Percentiles rank a stretch among this genome's conserved stretches.
Conservation (phyloP, 306 rosid species). For the Urtica urens region DNA sequence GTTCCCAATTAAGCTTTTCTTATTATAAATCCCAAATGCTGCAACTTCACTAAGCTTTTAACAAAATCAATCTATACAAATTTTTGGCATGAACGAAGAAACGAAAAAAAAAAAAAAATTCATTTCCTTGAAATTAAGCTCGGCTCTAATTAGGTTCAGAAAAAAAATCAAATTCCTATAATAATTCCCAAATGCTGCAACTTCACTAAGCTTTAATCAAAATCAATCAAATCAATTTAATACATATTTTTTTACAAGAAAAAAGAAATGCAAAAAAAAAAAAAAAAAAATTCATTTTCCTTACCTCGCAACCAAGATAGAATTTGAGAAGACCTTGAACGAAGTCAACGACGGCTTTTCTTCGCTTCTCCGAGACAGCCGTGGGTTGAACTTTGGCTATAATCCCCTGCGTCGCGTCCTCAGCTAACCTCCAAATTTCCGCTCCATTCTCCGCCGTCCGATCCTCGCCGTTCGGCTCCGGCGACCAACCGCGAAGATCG, state of each 20-base stretch:
- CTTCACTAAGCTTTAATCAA: too few species aligned
- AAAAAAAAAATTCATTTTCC: not conserved
- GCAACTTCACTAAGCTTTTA: too few species aligned
- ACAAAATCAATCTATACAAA: too few species aligned
- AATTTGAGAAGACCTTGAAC: conserved; percentile 26
- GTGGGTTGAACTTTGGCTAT: conserved; percentile 41
- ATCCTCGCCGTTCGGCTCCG: conserved; percentile 14
- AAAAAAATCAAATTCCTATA: too few species aligned
- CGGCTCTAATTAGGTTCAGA: too few species aligned
- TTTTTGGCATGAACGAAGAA: too few species aligned
- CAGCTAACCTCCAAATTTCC: conserved; percentile 28
- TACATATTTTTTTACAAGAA: not conserved
- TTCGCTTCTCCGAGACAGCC: conserved; percentile 33
- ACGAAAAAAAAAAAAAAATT: too few species aligned
- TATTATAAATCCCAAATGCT: too few species aligned
- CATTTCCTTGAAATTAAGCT: too few species aligned
- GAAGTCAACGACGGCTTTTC: conserved; percentile 33
- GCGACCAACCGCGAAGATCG: conserved; percentile 31
- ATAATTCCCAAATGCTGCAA: too few species aligned
- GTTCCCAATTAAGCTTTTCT: too few species aligned
- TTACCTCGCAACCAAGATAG: conserved; percentile 28
- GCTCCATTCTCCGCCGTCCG: conserved; percentile 10
- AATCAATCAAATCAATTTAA: not conserved
- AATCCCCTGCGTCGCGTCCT: conserved; percentile 35
- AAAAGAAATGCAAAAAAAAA: not conserved